Conservation (phyloP, 345 rosid species). For the Populus tremula region DNA sequence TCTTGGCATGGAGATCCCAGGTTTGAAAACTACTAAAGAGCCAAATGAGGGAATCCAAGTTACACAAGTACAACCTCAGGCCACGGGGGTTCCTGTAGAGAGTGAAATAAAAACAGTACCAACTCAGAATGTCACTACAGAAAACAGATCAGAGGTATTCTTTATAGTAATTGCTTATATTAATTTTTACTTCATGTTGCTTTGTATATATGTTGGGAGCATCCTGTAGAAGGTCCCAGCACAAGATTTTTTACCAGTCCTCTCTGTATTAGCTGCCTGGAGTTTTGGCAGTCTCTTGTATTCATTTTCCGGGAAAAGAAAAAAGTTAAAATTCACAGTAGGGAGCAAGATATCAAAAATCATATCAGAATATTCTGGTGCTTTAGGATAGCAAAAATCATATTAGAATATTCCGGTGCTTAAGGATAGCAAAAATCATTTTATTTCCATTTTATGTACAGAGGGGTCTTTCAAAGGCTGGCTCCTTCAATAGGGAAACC, state of each 20-base stretch:
- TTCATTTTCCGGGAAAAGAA: slow-evolving; percentile 1
- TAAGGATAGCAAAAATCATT: not conserved
- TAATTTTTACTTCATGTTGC: not conserved
- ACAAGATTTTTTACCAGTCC: not conserved
- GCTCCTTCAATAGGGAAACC: not conserved
- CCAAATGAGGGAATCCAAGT: slow-evolving; percentile 37
- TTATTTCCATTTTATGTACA: not conserved
- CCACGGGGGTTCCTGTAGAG: slow-evolving; percentile 26
- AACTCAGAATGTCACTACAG: slow-evolving; percentile 16
- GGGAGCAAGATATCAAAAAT: not conserved
- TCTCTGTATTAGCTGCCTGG: not conserved
- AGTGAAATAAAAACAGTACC: slow-evolving; percentile 17
- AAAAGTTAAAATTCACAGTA: not conserved
- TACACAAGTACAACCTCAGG: slow-evolving; percentile 20
- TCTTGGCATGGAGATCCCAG: slow-evolving; percentile 31
- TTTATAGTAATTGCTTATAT: not conserved
- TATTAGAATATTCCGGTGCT: not conserved
- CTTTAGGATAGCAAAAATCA: not conserved
- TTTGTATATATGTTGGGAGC: not conserved
- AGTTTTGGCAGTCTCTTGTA: not conserved
- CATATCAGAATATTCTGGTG: not conserved
- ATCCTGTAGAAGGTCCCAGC: not conserved
- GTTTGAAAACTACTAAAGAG: slow-evolving; percentile 31
- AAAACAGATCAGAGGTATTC: slow-evolving; percentile 43
- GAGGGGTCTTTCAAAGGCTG: not conserved